phyloP scores from a whole-genome alignment of 306 rosid species.

The Oemleria cerasiformis region DNA sequence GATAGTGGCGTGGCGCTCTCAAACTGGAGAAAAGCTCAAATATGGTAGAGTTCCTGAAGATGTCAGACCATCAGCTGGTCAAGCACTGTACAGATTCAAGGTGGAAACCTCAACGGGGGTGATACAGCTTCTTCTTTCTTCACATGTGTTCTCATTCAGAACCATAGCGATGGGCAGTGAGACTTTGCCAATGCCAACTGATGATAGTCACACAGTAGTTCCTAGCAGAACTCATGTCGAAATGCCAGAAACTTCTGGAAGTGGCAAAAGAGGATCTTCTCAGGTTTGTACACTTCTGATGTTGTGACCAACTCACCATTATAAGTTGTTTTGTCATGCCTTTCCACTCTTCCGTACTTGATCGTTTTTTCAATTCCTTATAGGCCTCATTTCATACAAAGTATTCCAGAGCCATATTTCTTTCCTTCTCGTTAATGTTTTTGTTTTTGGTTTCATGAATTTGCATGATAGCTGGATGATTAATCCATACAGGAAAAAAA shows the following conservation, averaged over 20 bases:
- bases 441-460: background rate
- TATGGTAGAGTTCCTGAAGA: constrained; percentile 84
- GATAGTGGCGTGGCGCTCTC: constrained; percentile 96
- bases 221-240: constrained; percentile 27
- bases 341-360: background rate
- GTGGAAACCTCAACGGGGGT: constrained; percentile 65
- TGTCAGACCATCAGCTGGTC: constrained; percentile 88
- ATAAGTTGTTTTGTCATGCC: background rate
- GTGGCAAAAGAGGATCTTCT: constrained; percentile 42
- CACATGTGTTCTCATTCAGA: constrained; percentile 85
- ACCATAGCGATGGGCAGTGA: constrained; percentile 54
- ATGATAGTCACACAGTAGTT: constrained; percentile 31
- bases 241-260: constrained; percentile 53
- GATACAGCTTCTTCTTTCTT: constrained; percentile 65
- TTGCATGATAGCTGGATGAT: background rate
- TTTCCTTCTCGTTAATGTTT: background rate
- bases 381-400: background rate
- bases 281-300: constrained; percentile 55
- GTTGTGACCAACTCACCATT: background rate
- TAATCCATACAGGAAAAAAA: background rate
- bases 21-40: constrained; percentile 85
- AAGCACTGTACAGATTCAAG: constrained; percentile 82
- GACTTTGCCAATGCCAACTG: constrained; percentile 38
- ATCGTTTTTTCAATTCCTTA: background rate
- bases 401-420: background rate